Conservation (phyloP, 768 basidiomycete genomes). For the Ephemerocybe angulata region DNA sequence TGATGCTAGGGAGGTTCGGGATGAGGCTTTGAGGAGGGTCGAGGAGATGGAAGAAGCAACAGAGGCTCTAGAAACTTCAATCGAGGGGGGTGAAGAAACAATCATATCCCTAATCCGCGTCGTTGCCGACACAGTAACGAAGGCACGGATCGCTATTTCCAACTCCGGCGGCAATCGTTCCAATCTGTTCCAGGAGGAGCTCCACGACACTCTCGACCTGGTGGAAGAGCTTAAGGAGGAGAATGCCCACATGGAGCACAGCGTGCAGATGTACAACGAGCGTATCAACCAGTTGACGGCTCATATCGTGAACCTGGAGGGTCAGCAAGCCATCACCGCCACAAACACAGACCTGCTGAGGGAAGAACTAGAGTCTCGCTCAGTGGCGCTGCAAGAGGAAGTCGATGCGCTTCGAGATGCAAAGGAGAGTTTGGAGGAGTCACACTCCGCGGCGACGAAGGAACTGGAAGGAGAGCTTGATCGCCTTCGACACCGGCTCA, state of each 20-base stretch:
- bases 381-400: slow-evolving; percentile 3
- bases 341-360: slow-evolving; percentile 3
- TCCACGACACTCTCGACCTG: not conserved
- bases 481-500: not conserved
- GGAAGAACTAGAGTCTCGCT: slow-evolving; percentile 8
- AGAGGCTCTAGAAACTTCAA: slow-evolving; percentile 36
- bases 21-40: slow-evolving; percentile 51
- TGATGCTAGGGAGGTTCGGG: slow-evolving; percentile 68
- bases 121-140: slow-evolving; percentile 32
- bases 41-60: slow-evolving; percentile 64
- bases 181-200: not conserved
- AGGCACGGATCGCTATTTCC: slow-evolving; percentile 17
- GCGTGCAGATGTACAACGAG: not conserved
- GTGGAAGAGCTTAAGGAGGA: slow-evolving; percentile 5
- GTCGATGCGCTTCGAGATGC: not conserved
- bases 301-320: slow-evolving; percentile 1
- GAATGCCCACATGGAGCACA: slow-evolving; percentile 2
- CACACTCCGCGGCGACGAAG: not conserved
- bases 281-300: slow-evolving; percentile 1
- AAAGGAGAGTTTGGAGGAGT: not conserved
- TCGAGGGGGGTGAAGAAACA: slow-evolving; percentile 30
- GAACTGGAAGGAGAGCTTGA: slow-evolving; percentile 5
- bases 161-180: not conserved
- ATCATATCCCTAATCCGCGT: slow-evolving; percentile 37
- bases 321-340: not conserved